A percentile compares a stretch with the other conserved stretches of the same genome.
Evolutionary conservation across 768 basidiomycete species (phyloP).

Genomic region (Myochromella boudieri): DNA sequence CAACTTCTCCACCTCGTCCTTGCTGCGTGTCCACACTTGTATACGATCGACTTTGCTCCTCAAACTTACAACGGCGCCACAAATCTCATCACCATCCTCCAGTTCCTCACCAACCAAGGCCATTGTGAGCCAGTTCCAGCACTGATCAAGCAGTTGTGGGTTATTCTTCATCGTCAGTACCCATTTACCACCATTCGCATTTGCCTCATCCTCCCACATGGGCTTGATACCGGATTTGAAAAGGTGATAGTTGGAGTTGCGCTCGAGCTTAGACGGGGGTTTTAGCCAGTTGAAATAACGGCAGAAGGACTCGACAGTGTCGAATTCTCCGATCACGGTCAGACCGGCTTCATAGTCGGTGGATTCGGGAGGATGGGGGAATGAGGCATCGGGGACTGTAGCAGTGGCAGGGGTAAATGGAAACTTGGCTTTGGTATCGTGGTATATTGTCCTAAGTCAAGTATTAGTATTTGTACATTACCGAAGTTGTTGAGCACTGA

Average conservation of each 20-base stretch:
- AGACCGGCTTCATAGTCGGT: conserved; percentile 83
- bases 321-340: conserved; percentile 85
- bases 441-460: conserved; percentile 76
- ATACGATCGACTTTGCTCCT: conserved; percentile 87
- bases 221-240: conserved; percentile 95
- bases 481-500: conserved; percentile 3
- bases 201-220: conserved; percentile 97
- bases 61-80: conserved; percentile 85
- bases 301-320: conserved; percentile 88
- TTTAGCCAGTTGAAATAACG: conserved; percentile 95
- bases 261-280: conserved; percentile 83
- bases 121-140: conserved; percentile 91
- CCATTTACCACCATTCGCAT: conserved; percentile 93
- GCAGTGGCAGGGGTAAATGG: conserved; percentile 52
- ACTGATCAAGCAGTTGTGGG: conserved; percentile 74
- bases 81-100: conserved; percentile 72
- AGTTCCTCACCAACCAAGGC: conserved; percentile 86
- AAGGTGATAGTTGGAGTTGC: conserved; percentile 92
- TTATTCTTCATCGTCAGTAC: conserved; percentile 90
- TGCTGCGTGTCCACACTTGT: conserved; percentile 86
- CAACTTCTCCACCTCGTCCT: conserved; percentile 82
- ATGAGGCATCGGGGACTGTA: conserved; percentile 26
- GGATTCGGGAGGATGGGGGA: conserved; percentile 55
- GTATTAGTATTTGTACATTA: too few relatives aligned
- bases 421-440: conserved; percentile 79